Evolutionary conservation across 129 eudicot genomes (phyloP).

Genomic region (Solidago caesia): DNA sequence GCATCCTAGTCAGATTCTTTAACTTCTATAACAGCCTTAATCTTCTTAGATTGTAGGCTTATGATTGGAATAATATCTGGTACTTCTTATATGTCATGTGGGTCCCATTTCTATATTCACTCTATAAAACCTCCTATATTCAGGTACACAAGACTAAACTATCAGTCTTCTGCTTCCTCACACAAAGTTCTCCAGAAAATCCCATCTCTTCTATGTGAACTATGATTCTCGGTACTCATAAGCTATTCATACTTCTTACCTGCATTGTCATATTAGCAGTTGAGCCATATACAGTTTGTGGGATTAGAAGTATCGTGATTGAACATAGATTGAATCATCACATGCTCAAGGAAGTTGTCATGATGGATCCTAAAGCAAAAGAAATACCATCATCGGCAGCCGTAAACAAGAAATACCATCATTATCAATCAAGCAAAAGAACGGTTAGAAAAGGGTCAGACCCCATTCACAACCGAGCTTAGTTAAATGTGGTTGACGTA

Average conservation of each 20-base stretch:
- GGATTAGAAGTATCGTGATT: conserved; percentile 40
- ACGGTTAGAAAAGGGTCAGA: conserved; percentile 73
- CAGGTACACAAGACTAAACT: conserved; percentile 30
- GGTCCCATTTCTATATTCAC: conserved; percentile 58
- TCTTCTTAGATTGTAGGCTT: conserved; percentile 47
- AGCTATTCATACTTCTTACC: conserved; percentile 45
- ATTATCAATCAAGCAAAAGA: conserved; percentile 61
- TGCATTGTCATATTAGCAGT: conserved; percentile 49
- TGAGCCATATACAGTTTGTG: conserved; percentile 40
- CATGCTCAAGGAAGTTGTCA: conserved; percentile 35
- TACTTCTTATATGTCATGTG: conserved; percentile 48
- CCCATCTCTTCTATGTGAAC: conserved; percentile 31
- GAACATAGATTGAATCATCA: conserved; percentile 40
- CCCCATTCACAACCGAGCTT: conserved; percentile 85
- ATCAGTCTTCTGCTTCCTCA: conserved; percentile 28
- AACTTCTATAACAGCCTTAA: conserved; percentile 49
- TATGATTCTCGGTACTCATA: conserved; percentile 46
- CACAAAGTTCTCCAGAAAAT: conserved; percentile 16
- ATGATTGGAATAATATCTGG: conserved; percentile 73
- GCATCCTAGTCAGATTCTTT: conserved; percentile 71
- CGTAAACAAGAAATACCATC: conserved; percentile 40
- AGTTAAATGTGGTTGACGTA: conserved; percentile 16
- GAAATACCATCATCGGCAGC: conserved; percentile 25
- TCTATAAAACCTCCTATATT: conserved; percentile 49
- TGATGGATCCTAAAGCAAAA: conserved; percentile 33